Conservation (phyloP, 768 basidiomycete genomes). For the Cystobasidium tubakii region DNA sequence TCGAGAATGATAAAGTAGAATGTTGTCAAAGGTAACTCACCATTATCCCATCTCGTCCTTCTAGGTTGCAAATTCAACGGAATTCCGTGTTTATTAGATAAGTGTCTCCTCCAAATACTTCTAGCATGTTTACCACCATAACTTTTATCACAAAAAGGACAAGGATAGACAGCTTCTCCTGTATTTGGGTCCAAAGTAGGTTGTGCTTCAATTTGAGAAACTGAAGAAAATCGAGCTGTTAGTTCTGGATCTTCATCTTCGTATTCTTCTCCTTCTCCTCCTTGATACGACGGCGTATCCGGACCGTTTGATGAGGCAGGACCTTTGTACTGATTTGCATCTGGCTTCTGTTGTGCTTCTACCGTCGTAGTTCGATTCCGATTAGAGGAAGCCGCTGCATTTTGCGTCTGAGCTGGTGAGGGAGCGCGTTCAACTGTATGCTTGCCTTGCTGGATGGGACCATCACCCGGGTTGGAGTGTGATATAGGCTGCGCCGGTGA, state of each 20-base stretch:
- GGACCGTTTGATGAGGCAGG: neutral
- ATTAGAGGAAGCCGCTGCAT: neutral
- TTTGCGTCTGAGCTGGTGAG: neutral
- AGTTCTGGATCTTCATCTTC: constrained; percentile 6
- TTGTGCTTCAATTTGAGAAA: constrained; percentile 27
- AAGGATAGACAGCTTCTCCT: constrained; percentile 41
- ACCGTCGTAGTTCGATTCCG: neutral
- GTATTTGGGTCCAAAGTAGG: constrained; percentile 21
- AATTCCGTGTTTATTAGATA: constrained; percentile 53
- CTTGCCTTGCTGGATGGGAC: neutral
- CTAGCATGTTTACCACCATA: constrained; percentile 52
- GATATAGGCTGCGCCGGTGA: neutral
- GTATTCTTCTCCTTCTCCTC: neutral
- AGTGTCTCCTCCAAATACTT: constrained; percentile 51
- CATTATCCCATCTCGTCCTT: constrained; percentile 52
- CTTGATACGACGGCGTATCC: neutral
- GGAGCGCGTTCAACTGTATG: neutral
- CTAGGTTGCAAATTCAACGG: constrained; percentile 50
- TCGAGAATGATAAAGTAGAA: too few species aligned
- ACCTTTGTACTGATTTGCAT: neutral
- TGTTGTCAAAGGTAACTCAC: too few species aligned
- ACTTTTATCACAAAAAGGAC: constrained; percentile 50
- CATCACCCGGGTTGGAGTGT: too few species aligned
- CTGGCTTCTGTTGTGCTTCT: neutral
- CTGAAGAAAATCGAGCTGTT: constrained; percentile 9